Conservation (phyloP, 805 yeast species). For the Saturnispora bothae region DNA sequence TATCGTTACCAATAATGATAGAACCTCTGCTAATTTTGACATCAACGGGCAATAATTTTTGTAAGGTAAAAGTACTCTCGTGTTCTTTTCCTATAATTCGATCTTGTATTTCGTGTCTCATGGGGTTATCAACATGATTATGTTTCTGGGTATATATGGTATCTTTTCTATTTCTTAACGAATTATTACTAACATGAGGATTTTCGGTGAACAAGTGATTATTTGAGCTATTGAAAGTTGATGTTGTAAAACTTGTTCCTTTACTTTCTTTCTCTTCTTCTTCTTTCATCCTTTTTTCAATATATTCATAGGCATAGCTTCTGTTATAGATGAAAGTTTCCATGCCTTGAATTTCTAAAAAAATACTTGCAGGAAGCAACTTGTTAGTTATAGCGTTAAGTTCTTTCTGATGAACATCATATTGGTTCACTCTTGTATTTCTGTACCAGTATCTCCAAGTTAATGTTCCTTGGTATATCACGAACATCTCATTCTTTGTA, state of each 20-base stretch:
- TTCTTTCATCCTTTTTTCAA: constrained; percentile 9
- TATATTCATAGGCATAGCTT: constrained; percentile 56
- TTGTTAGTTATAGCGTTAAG: constrained; percentile 28
- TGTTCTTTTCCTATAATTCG: neutral
- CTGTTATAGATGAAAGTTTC: constrained; percentile 81
- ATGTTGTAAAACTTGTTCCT: neutral
- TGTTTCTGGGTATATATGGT: neutral
- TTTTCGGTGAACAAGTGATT: neutral
- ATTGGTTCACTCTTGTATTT: constrained; percentile 31
- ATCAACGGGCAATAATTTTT: constrained; percentile 50
- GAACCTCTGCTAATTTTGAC: constrained; percentile 56
- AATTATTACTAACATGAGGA: neutral
- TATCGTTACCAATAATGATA: constrained; percentile 66
- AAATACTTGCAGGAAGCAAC: constrained; percentile 44
- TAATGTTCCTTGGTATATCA: constrained; percentile 59
- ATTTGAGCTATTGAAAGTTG: neutral
- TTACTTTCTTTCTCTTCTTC: too few species aligned
- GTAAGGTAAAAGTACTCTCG: constrained; percentile 11
- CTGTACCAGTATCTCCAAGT: constrained; percentile 91
- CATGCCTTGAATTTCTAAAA: constrained; percentile 58
- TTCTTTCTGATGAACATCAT: constrained; percentile 18
- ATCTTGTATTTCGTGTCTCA: neutral
- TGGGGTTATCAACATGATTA: neutral
- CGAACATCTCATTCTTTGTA: constrained; percentile 62
- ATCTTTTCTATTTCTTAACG: constrained; percentile 2